Base-by-base conservation (phyloP, 225 moss, liverwort and hornwort species). In the Asterella californica region DNA sequence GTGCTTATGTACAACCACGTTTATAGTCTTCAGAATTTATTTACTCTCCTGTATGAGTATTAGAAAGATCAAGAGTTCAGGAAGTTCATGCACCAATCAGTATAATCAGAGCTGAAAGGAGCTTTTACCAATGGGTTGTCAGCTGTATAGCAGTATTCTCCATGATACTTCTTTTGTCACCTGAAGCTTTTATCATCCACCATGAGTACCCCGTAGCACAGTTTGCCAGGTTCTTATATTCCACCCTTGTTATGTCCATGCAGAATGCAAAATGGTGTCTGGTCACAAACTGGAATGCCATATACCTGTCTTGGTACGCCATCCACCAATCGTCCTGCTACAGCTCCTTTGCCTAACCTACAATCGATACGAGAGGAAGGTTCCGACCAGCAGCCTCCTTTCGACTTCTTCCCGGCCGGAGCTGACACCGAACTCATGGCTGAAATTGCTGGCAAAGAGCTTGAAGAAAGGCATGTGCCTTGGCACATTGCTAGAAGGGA, bases 221-320 rank as follows among this genome's bases (percentile, higher is more conserved):
- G 12, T 30, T 3, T 42, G 42, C 42, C 42, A 7, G 42, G 42
- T 42, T 7, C 42, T 42, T 42, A 7, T 42, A 42, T 42, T 42
- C 42, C 42, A 42, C 7, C 42, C 42, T 70, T 22, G 3, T 4
- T 36, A 1, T 75, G 33, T 55, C 32, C 5, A 19, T 80, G 90
- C 88, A 97, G 97, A 87, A 87, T 86, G n/a, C 89, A 91, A 57
- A 90, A 90, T 68, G 97, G 94, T 53, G 91, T 93, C 1, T 97
- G 97, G 94, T 84, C 97, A 46, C 91, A 92, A 74, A 85, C 88
- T 2, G 97, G 97, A 37, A 87, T 92, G 61, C 85, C 91, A 18
- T 97, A 94, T 63, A 73, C 88, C 12, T 88, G 90, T 81, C 88
- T 94, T 18, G 97, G 92, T 38, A 76, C 78, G 11, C 97, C 97